Base-by-base conservation (phyloP, 768 basidiomycete genomes). In the Mycena indigotica region DNA sequence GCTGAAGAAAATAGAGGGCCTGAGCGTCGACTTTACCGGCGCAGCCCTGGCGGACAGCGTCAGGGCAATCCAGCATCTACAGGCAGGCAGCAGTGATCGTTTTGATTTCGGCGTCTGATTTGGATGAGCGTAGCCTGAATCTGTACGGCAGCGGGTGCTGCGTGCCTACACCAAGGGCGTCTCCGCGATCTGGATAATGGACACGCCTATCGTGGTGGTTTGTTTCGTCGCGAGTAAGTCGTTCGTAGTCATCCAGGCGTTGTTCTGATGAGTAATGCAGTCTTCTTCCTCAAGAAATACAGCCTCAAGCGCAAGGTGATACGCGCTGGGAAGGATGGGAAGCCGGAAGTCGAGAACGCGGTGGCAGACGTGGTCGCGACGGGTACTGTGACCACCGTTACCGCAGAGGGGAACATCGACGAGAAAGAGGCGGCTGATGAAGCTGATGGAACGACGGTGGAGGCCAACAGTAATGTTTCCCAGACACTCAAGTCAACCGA, bases 241-340 rank as follows among this genome's bases (percentile, higher is more conserved):
- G n/a, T n/a, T 28, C 52, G 54, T 8, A 8, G 17, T 35, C 32
- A 8, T 35, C 17, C 32, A 35, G 32, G 32, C 32, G n/a, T n/a
- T n/a, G n/a, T n/a, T n/a, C n/a, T n/a, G n/a, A n/a, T n/a, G n/a
- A n/a, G n/a, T n/a, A n/a, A n/a, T n/a, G n/a, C 25, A 60, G 62
- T 38, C n/a, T 58, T 63, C 6, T 56, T 63, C 55, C 40, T 63
- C 5, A 63, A 63, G 21, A 59, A 59, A 23, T 63, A 63, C 55
- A 60, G 39, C 29, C 24, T 60, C n/a, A 60, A 63, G 55, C 57
- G 62, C 23, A 63, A 54, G 24, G 17, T 63, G 21, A 46, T 63
- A 26, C 57, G 55, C 5, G 24, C 52, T 3, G 62, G 48, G 13
- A 57, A 60, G 17, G n/a, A 30, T 29, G 53, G 39, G 2, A 51